phyloP scores from a whole-genome alignment of 768 basidiomycete species.

The Agaricus bisporus region DNA sequence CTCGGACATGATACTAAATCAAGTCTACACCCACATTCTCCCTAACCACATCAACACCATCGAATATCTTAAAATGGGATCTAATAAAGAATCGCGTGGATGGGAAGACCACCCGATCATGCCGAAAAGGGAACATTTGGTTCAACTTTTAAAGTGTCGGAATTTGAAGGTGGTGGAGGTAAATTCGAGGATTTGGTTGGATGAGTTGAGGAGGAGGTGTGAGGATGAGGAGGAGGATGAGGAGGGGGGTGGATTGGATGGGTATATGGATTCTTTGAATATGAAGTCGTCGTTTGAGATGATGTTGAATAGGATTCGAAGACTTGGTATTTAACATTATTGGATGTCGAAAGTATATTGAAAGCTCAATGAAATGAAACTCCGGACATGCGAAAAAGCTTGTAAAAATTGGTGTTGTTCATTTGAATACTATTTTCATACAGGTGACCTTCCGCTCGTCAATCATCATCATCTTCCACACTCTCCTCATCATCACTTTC shows the following conservation, averaged over 20 bases:
- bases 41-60: not conserved
- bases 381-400: too few relatives aligned
- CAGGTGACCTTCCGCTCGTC: not conserved
- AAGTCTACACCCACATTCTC: not conserved
- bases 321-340: too few relatives aligned
- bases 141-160: not conserved
- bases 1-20: not conserved
- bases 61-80: not conserved
- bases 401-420: too few relatives aligned
- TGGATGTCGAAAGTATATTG: too few relatives aligned
- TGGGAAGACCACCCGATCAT: not conserved
- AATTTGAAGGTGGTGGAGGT: not conserved
- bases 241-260: too few relatives aligned
- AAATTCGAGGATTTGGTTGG: not conserved
- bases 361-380: too few relatives aligned
- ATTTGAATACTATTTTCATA: too few relatives aligned
- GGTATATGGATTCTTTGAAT: too few relatives aligned
- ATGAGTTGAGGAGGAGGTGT: too few relatives aligned
- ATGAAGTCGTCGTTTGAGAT: too few relatives aligned
- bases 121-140: not conserved
- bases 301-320: too few relatives aligned
- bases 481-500: constrained; percentile 66
- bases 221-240: too few relatives aligned
- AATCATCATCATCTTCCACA: constrained; percentile 35
- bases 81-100: not conserved